Conservation (phyloP, 805 yeast species). For the Spathaspora girioi region DNA sequence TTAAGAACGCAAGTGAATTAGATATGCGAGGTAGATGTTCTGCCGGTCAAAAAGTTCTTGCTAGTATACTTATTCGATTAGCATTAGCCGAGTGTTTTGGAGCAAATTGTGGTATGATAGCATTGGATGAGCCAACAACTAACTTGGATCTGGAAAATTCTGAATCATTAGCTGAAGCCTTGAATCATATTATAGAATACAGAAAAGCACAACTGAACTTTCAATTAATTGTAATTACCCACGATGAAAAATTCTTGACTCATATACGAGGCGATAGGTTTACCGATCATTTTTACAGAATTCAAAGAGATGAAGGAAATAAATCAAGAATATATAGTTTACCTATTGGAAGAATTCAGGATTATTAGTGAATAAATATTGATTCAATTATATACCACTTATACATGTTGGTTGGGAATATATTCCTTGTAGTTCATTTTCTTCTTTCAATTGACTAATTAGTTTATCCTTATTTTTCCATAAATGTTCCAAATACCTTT, state of each 20-base stretch:
- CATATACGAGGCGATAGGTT: constrained; percentile 82
- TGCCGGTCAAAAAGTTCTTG: constrained; percentile 95
- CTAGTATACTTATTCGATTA: constrained; percentile 84
- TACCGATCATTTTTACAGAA: constrained; percentile 82
- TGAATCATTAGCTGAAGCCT: constrained; percentile 78
- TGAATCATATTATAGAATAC: constrained; percentile 68
- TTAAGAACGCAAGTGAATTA: constrained; percentile 82
- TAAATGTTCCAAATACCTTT: constrained; percentile 69
- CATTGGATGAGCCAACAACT: constrained; percentile 97
- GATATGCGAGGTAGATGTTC: constrained; percentile 99
- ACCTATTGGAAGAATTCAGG: constrained; percentile 39
- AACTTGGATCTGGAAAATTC: constrained; percentile 88
- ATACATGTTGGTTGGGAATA: not conserved
- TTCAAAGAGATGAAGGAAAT: constrained; percentile 77
- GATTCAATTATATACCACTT: not conserved
- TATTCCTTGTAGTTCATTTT: not conserved
- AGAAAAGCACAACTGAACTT: constrained; percentile 81
- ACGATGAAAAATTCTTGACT: constrained; percentile 85
- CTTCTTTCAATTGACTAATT: constrained; percentile 20
- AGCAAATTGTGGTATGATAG: constrained; percentile 89
- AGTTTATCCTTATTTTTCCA: constrained; percentile 70
- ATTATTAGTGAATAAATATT: constrained; percentile 10
- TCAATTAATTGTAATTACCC: constrained; percentile 93
- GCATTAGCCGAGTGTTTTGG: constrained; percentile 97
- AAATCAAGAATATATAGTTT: constrained; percentile 65